Evolutionary conservation across 352 stramenopile genomes (phyloP).

Genomic region (Pythium aphanidermatum): DNA sequence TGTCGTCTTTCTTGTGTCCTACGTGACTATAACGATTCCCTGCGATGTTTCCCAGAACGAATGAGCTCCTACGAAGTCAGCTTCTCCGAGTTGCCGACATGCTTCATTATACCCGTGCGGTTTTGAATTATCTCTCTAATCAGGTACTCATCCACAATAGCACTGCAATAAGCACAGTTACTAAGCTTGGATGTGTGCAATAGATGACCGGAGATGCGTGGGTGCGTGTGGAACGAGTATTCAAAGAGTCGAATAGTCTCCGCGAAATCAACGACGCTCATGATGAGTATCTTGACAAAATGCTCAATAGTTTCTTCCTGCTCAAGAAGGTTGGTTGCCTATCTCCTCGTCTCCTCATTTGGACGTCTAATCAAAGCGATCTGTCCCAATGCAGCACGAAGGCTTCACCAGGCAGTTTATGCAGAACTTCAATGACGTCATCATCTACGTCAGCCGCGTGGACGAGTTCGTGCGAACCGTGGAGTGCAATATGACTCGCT

Average conservation of each 20-base stretch:
- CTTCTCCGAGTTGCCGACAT: constrained; percentile 59
- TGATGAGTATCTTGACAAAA: constrained; percentile 50
- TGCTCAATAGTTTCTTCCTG: constrained; percentile 68
- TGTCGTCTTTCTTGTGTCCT: background rate
- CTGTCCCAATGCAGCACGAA: constrained; percentile 28
- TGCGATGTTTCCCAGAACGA: too few species aligned
- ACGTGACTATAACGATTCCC: too few species aligned
- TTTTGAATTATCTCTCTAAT: constrained; percentile 62
- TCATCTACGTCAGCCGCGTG: constrained; percentile 48
- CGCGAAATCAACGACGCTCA: constrained; percentile 54
- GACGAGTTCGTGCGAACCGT: constrained; percentile 44
- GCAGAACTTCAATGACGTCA: constrained; percentile 67
- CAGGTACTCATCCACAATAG: constrained; percentile 26
- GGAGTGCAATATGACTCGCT: constrained; percentile 35
- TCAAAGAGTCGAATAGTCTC: constrained; percentile 23
- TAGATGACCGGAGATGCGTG: constrained; percentile 26
- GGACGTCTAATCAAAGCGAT: too few species aligned
- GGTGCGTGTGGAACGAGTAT: constrained; percentile 10
- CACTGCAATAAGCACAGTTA: too few species aligned
- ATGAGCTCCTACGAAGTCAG: constrained; percentile 31
- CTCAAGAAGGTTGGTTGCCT: constrained; percentile 48
- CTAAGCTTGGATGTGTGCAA: background rate
- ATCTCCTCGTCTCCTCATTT: too few species aligned
- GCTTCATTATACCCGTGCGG: constrained; percentile 68
- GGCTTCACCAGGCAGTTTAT: constrained; percentile 66